phyloP scores from a whole-genome alignment of 2,329 filamentous ascomycete species.

The Trichophyton equinum region DNA sequence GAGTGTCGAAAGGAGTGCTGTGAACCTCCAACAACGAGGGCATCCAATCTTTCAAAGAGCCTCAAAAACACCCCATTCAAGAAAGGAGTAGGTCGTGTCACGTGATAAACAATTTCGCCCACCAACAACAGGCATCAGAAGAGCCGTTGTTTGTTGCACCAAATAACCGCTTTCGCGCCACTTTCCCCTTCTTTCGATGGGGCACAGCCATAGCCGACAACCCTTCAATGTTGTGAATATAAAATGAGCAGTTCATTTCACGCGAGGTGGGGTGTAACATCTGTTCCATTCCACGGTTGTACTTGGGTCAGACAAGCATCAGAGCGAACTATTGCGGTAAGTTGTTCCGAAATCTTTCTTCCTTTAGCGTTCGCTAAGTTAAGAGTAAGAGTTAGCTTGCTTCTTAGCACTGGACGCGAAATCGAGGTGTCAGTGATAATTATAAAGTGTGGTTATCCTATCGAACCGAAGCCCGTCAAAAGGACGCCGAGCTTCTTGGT shows the following conservation, averaged over 20 bases:
- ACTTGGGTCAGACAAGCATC: neutral
- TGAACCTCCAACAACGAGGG: too few relatives aligned
- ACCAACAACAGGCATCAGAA: neutral
- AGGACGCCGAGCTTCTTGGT: neutral
- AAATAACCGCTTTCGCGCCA: neutral
- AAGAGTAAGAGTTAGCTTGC: neutral
- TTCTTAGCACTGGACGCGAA: too few relatives aligned
- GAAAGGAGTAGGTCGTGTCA: neutral
- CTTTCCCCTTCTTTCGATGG: neutral
- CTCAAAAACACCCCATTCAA: neutral
- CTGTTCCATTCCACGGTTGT: neutral
- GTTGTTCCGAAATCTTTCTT: neutral
- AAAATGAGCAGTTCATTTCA: neutral
- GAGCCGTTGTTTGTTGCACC: neutral
- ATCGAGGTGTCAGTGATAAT: too few relatives aligned
- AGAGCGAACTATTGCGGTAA: neutral
- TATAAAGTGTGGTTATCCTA: neutral
- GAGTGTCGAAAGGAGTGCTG: neutral
- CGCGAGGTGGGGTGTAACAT: neutral
- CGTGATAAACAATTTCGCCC: neutral
- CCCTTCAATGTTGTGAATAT: neutral
- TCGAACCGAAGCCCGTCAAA: neutral
- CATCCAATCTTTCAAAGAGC: neutral
- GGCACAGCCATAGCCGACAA: neutral
- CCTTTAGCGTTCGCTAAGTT: neutral